Evolutionary conservation across 2,329 filamentous ascomycete genomes (phyloP).

Genomic region (Paecilomyces niveus): DNA sequence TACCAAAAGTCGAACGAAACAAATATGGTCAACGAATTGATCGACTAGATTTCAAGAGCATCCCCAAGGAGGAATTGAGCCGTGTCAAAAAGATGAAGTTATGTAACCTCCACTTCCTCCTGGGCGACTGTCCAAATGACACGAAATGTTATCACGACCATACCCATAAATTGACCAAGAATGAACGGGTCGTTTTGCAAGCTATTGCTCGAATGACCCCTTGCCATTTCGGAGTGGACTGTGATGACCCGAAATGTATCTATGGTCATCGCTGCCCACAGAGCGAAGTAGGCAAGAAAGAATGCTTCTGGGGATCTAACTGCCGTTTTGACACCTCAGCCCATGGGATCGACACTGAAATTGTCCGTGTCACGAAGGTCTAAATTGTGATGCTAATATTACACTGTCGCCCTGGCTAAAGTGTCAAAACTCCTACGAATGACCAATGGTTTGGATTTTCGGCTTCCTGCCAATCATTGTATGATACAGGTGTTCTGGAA

Average conservation of each 20-base stretch:
- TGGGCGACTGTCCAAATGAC: slow-evolving; percentile 49
- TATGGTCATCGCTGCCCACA: slow-evolving; percentile 58
- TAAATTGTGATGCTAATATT: slow-evolving; percentile 11
- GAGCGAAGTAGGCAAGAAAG: slow-evolving; percentile 43
- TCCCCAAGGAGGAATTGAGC: slow-evolving; percentile 48
- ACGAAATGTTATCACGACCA: slow-evolving; percentile 49
- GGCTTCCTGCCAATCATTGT: not conserved
- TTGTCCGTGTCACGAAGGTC: slow-evolving; percentile 47
- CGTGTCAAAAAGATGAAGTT: slow-evolving; percentile 56
- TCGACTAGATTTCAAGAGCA: slow-evolving; percentile 43
- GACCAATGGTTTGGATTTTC: not conserved
- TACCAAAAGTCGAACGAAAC: slow-evolving; percentile 46
- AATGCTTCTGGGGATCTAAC: slow-evolving; percentile 50
- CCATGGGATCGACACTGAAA: slow-evolving; percentile 51
- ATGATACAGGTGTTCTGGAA: not conserved
- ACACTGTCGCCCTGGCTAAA: not conserved
- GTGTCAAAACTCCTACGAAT: not conserved
- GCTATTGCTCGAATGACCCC: slow-evolving; percentile 58
- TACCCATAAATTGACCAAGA: slow-evolving; percentile 45
- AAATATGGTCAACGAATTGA: slow-evolving; percentile 55
- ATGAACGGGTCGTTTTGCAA: slow-evolving; percentile 48
- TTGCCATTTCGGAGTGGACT: slow-evolving; percentile 51
- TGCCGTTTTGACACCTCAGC: slow-evolving; percentile 53
- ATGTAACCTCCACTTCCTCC: slow-evolving; percentile 56
- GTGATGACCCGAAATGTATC: slow-evolving; percentile 54